phyloP scores from a whole-genome alignment of 2,329 filamentous ascomycete genomes.

The Exophiala oligosperma region DNA sequence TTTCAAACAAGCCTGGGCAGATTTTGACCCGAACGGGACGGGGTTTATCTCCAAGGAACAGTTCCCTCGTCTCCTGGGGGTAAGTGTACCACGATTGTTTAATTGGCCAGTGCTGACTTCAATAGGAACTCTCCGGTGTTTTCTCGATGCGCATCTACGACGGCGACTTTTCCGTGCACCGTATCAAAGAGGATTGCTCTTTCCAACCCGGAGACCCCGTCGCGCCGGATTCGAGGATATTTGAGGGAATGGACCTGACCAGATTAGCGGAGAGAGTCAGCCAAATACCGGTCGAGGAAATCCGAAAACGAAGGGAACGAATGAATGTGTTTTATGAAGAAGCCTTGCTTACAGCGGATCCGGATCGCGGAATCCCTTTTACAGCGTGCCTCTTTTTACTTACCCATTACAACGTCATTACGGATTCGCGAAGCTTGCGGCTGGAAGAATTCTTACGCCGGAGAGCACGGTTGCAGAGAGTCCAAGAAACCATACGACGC shows the following conservation, averaged over 20 bases:
- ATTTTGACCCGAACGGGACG: constrained; percentile 85
- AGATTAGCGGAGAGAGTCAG: constrained; percentile 73
- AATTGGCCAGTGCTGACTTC: constrained; percentile 21
- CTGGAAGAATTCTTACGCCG: constrained; percentile 93
- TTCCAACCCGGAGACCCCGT: constrained; percentile 53
- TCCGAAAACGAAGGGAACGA: constrained; percentile 71
- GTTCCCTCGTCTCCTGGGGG: constrained; percentile 84
- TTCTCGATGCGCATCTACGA: constrained; percentile 98
- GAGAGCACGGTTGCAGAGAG: constrained; percentile 83
- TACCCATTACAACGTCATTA: constrained; percentile 98
- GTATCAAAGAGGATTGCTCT: constrained; percentile 81
- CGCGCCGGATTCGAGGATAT: constrained; percentile 41
- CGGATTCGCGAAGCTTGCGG: constrained; percentile 90
- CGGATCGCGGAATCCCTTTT: constrained; percentile 86
- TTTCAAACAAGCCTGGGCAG: constrained; percentile 98
- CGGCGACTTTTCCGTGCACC: constrained; percentile 80
- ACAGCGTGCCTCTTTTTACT: constrained; percentile 91
- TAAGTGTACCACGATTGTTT: constrained; percentile 39
- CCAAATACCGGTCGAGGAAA: constrained; percentile 71
- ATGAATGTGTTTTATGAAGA: constrained; percentile 98
- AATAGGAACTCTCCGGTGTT: constrained; percentile 78
- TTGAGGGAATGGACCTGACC: constrained; percentile 67
- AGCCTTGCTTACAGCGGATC: constrained; percentile 88
- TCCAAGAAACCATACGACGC: constrained; percentile 90
- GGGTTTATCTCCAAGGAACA: constrained; percentile 88